Evolutionary conservation across 768 basidiomycete genomes (phyloP), one percentile per base, ranked within the genome.

Genomic region (Inosperma sp.): DNA sequence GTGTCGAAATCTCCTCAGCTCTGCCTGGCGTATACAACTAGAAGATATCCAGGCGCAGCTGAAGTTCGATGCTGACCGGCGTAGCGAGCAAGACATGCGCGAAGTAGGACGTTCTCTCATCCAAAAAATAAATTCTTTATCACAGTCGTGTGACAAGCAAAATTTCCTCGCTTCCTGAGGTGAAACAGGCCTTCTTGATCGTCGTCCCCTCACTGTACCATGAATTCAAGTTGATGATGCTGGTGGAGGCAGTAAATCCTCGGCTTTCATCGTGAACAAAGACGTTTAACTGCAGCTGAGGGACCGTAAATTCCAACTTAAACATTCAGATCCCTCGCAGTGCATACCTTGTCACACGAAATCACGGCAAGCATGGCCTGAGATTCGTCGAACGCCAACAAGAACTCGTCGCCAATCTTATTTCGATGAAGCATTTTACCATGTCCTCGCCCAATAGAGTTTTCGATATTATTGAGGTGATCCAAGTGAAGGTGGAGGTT

Each of bases 371-470:
- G 56, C 61, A 77, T 71, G 2, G 75, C 71, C 53, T 72, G 78
- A 8, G 66, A 60, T 55, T 83, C 80, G 39, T 83, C 79, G 51
- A 73, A 80, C 0, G 81, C 69, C 4, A 82, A 45, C 7, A 76
- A n/a, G 39, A 71, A 67, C 5, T 73, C 66, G 3, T 67, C 59
- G 0, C 77, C 80, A 12, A 80, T 68, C 57, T 75, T 79, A 50
- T 76, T 72, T 6, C 68, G 69, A 48, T 71, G 67, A 12, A 82
- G 59, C 0, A 16, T 26, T 43, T 72, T 73, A 27, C 65, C 61
- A 5, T 49, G 48, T 1, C 58, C 49, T 3, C 52, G 34, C 5
- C 58, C 57, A 0, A 48, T 48, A 36, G 46, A 26, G 25, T 36
- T 27, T 9, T 48, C 46, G 17, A 48, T 48, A 37, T 21, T 37